Base-by-base conservation (phyloP, 1,284 basidiomycete species). In the Clitocybe nebularis region DNA sequence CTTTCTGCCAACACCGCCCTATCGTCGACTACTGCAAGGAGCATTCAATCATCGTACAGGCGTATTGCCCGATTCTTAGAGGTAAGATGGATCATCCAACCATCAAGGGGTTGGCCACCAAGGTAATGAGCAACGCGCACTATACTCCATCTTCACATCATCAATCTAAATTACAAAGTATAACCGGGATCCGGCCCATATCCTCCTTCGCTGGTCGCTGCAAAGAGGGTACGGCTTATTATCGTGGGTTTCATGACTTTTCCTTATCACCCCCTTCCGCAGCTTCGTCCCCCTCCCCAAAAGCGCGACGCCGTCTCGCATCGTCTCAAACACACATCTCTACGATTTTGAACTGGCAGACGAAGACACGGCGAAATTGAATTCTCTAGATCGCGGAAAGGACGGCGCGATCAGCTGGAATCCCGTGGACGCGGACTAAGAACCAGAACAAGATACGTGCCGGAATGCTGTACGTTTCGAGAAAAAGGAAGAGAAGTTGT, bases 141-240 rank as follows among this genome's bases (percentile, higher is more conserved):
- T 41, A 13, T 39, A 41, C 17, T 14, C 38, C 7, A 41, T 8
- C 25, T 17, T n/a, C 10, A 11, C 16, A 13, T 39, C 20, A 26
- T 35, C 13, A 7, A n/a, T 30, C 14, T 13, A 23, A 23, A 13
- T 17, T 11, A 22, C 24, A 36, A 40, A 82, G 78, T 57, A 77
- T 48, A 57, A 55, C 13, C 69, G 73, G 30, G 75, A 80, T 41
- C 73, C 79, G 9, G 81, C 84, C 1, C 90, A 92, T 54, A 72
- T 93, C 36, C 71, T 93, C 21, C 64, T 93, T 45, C 75, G 90
- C 9, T 93, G 89, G 89, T 89, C 84, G 36, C 64, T 93, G 34
- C 90, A 93, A 59, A 81, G 79, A 57, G 85, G 85, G 81, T 88
- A 52, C 46, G 77, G 62, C 14, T 32, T 23, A 20, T 19, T 14